Base-by-base conservation (phyloP, 2,329 filamentous ascomycete species). In the Neopestalotiopsis rosae region DNA sequence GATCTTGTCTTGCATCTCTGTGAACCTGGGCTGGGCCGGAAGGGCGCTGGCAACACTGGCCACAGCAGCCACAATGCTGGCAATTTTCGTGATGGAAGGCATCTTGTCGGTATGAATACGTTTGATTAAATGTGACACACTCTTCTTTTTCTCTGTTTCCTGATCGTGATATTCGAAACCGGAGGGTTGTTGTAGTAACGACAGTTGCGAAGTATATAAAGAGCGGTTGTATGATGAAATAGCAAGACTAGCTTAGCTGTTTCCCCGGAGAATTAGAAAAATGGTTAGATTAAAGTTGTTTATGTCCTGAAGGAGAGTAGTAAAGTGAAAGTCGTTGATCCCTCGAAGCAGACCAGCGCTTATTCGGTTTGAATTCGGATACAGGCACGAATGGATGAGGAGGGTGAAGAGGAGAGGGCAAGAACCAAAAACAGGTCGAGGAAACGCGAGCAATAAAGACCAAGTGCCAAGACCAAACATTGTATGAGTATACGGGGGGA, bases 261-360 rank as follows among this genome's bases (percentile, higher is more conserved):
- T 75, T 52, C 71, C 34, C 34, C 34, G 34, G 6, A 38, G 24
- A 74, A 78, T 76, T 71, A 65, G 72, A 74, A 74, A 74, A 74
- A 69, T 68, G 76, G 75, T 74, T 76, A 79, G 78, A 78, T 80
- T 74, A 79, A 78, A 72, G 76, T 75, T 72, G 78, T 77, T 70
- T 75, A 72, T 67, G 69, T 64, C 69, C 71, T 69, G 74, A 78
- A 78, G 72, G 75, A 79, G 72, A 77, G 76, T 80, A 32, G 24
- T 38, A 38, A 40, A 74, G 70, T 75, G 76, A 73, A 74, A 74
- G 74, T 72, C 75, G 76, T 77, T 77, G 77, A 79, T 80, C 77
- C 77, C 74, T 73, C 70, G 79, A 84, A 85, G 83, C 84, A 84
- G 82, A 85, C 84, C 84, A 84, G 84, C 80, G 84, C 84, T 86